A percentile compares a stretch with the other conserved stretches of the same genome.
phyloP scores from a whole-genome alignment of 495 filamentous ascomycete genomes.

The Aspergillus ellipticus region DNA sequence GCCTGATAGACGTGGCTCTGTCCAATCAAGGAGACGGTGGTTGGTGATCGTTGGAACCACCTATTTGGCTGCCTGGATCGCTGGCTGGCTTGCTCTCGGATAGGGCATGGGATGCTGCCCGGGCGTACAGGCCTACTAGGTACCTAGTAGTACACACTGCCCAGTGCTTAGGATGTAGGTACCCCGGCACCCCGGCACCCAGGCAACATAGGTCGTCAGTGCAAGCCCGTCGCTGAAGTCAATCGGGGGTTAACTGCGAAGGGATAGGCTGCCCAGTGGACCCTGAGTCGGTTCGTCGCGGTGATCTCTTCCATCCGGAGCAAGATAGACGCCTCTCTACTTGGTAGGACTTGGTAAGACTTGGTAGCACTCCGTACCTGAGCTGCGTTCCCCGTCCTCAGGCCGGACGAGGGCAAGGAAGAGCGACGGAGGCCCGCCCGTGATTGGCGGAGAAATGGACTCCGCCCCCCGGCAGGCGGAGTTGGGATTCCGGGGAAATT shows the following conservation, averaged over 20 bases:
- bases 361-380: too few species aligned
- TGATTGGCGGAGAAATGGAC: constrained; percentile 42
- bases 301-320: not conserved
- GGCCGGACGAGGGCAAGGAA: not conserved
- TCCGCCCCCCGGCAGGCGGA: constrained; percentile 11
- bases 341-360: too few species aligned
- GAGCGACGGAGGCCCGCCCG: not conserved
- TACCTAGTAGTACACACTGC: too few species aligned
- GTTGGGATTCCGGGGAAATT: constrained; percentile 22
- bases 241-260: too few species aligned
- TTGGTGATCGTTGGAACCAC: not conserved
- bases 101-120: not conserved
- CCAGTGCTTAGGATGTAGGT: too few species aligned
- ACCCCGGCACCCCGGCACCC: too few species aligned
- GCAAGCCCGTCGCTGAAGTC: too few species aligned
- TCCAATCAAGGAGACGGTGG: not conserved
- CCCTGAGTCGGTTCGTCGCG: too few species aligned
- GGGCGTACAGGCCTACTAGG: too few species aligned
- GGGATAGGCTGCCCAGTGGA: too few species aligned
- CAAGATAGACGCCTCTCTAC: too few species aligned
- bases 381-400: not conserved
- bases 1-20: not conserved
- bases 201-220: too few species aligned
- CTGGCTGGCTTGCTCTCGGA: not conserved
- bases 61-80: not conserved